phyloP scores from a whole-genome alignment of 495 filamentous ascomycete species.

The Bombardia bombarda region DNA sequence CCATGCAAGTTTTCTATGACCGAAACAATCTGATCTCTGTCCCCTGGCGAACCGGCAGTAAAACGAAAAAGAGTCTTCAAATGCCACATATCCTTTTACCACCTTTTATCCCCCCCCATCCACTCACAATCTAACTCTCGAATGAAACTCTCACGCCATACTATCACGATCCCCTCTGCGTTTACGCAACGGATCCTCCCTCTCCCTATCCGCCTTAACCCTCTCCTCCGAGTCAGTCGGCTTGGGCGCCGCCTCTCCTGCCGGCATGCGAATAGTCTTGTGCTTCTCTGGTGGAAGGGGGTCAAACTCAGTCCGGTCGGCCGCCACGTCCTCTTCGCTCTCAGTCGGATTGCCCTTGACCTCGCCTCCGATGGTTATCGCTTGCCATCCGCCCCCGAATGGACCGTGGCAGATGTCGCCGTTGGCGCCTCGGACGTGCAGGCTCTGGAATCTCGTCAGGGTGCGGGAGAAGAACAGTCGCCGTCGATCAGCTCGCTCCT shows the following conservation, averaged over 20 bases:
- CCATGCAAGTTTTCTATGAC: too few species aligned
- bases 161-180: too few species aligned
- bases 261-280: constrained; percentile 10
- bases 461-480: too few species aligned
- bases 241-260: constrained; percentile 7
- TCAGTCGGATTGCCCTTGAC: constrained; percentile 22
- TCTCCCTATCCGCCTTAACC: constrained; percentile 12
- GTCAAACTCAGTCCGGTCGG: constrained; percentile 19
- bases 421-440: not conserved
- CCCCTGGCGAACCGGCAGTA: too few species aligned
- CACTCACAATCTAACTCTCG: too few species aligned
- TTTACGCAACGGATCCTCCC: constrained; percentile 16
- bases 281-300: constrained; percentile 17
- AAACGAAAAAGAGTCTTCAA: too few species aligned
- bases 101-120: too few species aligned
- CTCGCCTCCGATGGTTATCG: constrained; percentile 5
- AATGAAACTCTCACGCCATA: too few species aligned
- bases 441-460: not conserved
- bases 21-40: too few species aligned
- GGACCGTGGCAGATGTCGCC: too few species aligned
- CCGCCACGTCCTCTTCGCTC: constrained; percentile 20
- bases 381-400: too few species aligned
- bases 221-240: constrained; percentile 18
- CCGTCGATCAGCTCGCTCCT: constrained; percentile 1
- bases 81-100: too few species aligned